Conservation (phyloP, 2,329 filamentous ascomycete species). For the Diaporthe humulicola region DNA sequence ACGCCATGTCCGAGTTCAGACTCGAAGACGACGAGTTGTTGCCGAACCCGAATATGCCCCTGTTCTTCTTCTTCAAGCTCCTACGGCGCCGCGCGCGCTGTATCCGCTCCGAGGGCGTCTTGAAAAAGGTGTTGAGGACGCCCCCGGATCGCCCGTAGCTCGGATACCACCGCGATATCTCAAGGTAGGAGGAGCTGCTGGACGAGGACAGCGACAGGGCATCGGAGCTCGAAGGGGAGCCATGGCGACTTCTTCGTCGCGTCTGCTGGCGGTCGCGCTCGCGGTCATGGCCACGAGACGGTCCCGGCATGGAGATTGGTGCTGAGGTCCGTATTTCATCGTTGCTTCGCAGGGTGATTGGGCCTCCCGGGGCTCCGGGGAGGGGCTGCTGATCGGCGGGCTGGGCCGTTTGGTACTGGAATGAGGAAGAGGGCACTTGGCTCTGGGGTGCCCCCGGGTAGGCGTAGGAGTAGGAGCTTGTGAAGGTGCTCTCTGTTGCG, state of each 20-base stretch:
- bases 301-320: conserved; percentile 24
- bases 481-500: conserved; percentile 32
- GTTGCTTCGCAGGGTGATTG: conserved; percentile 33
- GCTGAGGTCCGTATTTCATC: conserved; percentile 25
- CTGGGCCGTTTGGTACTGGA: conserved; percentile 20
- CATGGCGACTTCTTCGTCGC: conserved; percentile 21
- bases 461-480: conserved; percentile 30
- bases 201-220: conserved; percentile 62
- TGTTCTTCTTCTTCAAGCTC: conserved; percentile 59
- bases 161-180: conserved; percentile 72
- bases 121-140: conserved; percentile 74
- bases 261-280: conserved; percentile 32
- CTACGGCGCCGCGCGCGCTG: conserved; percentile 54
- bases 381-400: conserved; percentile 30
- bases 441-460: conserved; percentile 22
- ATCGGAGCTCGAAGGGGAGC: conserved; percentile 48
- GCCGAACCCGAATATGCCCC: conserved; percentile 69
- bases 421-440: conserved; percentile 29
- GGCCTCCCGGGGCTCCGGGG: conserved; percentile 15
- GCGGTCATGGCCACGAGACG: conserved; percentile 32
- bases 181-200: conserved; percentile 67
- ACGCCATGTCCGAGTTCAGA: conserved; percentile 74
- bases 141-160: conserved; percentile 63
- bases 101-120: conserved; percentile 68
- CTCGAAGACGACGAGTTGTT: conserved; percentile 67